These are phyloP conservation scores for Trametes polyzona DNA, from an alignment of 1,284 basidiomycete genomes.

Conservation along the genomic window DNA sequence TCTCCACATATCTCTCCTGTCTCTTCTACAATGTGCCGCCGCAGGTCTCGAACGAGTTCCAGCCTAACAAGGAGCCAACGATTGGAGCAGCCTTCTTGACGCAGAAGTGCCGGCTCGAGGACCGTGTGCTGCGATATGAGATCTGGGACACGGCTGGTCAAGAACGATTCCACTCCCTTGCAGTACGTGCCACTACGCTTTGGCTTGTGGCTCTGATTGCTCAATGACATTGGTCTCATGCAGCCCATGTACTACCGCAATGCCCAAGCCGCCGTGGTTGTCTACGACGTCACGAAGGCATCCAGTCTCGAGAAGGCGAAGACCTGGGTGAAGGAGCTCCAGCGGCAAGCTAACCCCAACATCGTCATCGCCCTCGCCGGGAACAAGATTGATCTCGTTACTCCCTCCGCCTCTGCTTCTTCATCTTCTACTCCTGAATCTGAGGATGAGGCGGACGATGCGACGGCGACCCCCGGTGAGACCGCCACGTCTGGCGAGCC, in stretches of 20 bases:
- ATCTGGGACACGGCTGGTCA: constrained; percentile 97
- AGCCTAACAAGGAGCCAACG: constrained; percentile 97
- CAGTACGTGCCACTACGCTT: constrained; percentile 52
- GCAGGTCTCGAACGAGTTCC: constrained; percentile 92
- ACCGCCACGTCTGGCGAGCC: constrained; percentile 54
- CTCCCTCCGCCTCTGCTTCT: constrained; percentile 61
- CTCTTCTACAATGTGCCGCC: constrained; percentile 1
- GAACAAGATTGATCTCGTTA: constrained; percentile 95
- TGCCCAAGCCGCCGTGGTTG: constrained; percentile 97
- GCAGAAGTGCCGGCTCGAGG: constrained; percentile 90
- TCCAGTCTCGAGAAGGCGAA: constrained; percentile 98
- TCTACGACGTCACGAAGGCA: constrained; percentile 96
- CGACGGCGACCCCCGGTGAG: constrained; percentile 84
- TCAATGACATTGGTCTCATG: constrained; percentile 1
- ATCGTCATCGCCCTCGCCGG: constrained; percentile 98
- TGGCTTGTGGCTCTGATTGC: constrained; percentile 4
- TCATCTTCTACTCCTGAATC: constrained; percentile 57
- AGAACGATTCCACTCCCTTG: constrained; percentile 93
- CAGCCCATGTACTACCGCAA: constrained; percentile 99
- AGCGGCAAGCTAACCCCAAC: constrained; percentile 98
- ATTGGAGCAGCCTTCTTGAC: constrained; percentile 96
- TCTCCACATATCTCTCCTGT: constrained; percentile 3
- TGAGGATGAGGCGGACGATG: constrained; percentile 85
- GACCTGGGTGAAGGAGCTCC: constrained; percentile 99
- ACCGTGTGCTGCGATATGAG: constrained; percentile 92